Evolutionary conservation across 2,329 filamentous ascomycete species (phyloP).

Genomic region (Lasiodiplodia hormozganensis): DNA sequence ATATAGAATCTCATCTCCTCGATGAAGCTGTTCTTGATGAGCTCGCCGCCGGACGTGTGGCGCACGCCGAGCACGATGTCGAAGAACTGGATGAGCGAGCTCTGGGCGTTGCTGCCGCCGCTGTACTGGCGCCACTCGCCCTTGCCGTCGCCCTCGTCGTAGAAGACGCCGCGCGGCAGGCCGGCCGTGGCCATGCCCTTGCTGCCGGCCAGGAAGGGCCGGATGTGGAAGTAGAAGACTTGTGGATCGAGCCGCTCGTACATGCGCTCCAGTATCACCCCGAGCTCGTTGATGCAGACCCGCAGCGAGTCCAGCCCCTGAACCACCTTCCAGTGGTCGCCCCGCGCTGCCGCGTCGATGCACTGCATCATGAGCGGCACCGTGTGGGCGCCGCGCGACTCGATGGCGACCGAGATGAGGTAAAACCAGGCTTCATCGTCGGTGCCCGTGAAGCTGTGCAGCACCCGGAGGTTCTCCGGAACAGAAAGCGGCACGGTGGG

Average conservation of each 20-base stretch:
- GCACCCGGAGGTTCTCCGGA: constrained; percentile 40
- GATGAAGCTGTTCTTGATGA: constrained; percentile 33
- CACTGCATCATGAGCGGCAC: constrained; percentile 56
- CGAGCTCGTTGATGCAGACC: constrained; percentile 49
- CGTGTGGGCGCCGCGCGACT: constrained; percentile 56
- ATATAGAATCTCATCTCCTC: constrained; percentile 62
- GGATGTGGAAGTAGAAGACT: constrained; percentile 60
- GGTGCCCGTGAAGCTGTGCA: constrained; percentile 43
- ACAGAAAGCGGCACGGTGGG: constrained; percentile 35
- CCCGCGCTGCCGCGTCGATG: constrained; percentile 49
- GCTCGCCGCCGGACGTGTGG: constrained; percentile 51
- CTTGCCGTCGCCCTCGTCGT: constrained; percentile 56
- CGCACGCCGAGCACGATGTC: constrained; percentile 60
- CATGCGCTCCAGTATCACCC: constrained; percentile 56
- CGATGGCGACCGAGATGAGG: constrained; percentile 60
- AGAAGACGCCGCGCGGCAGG: constrained; percentile 59
- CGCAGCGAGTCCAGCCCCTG: constrained; percentile 43
- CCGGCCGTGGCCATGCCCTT: constrained; percentile 62
- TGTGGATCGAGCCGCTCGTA: constrained; percentile 57
- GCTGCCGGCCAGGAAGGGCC: constrained; percentile 59
- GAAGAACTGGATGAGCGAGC: constrained; percentile 61
- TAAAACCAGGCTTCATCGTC: constrained; percentile 54
- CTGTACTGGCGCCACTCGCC: constrained; percentile 59
- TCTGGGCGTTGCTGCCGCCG: constrained; percentile 63
- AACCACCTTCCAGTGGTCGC: constrained; percentile 22